Conservation (phyloP, 768 basidiomycete species). For the Tulasnella sp. region DNA sequence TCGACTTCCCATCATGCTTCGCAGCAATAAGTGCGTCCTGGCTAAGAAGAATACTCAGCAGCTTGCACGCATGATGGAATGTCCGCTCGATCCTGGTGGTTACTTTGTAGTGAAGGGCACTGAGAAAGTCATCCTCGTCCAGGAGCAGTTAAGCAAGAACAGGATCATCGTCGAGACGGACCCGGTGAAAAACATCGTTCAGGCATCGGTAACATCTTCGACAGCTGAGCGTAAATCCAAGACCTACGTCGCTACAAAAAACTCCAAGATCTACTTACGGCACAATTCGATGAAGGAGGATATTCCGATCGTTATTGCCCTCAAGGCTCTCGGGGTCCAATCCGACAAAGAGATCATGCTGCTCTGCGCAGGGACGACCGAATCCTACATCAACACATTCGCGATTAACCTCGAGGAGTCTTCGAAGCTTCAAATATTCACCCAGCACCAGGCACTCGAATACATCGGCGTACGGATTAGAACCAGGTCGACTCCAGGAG, state of each 20-base stretch:
- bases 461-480: conserved; percentile 92
- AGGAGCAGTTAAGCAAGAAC: conserved; percentile 98
- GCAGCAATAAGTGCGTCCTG: conserved; percentile 89
- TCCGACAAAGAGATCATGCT: conserved; percentile 97
- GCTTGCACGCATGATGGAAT: conserved; percentile 91
- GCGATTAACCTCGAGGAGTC: conserved; percentile 90
- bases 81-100: conserved; percentile 97
- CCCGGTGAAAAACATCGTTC: conserved; percentile 74
- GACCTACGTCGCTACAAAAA: conserved; percentile 93
- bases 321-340: conserved; percentile 92
- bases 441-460: conserved; percentile 86
- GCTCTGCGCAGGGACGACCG: conserved; percentile 83
- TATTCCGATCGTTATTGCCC: conserved; percentile 88
- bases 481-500: conserved; percentile 66
- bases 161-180: conserved; percentile 98
- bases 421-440: conserved; percentile 81
- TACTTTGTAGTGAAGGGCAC: conserved; percentile 99
- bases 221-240: conserved; percentile 70
- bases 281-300: conserved; percentile 98
- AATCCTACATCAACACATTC: conserved; percentile 76
- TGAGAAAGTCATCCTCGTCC: conserved; percentile 97
- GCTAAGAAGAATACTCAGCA: conserved; percentile 65
- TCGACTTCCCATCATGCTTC: conserved; percentile 88
- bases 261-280: conserved; percentile 86
- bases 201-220: conserved; percentile 89